These are phyloP conservation scores for Aspergillus taichungensis DNA, from an alignment of 495 filamentous ascomycete genomes.

Conservation along the genomic window DNA sequence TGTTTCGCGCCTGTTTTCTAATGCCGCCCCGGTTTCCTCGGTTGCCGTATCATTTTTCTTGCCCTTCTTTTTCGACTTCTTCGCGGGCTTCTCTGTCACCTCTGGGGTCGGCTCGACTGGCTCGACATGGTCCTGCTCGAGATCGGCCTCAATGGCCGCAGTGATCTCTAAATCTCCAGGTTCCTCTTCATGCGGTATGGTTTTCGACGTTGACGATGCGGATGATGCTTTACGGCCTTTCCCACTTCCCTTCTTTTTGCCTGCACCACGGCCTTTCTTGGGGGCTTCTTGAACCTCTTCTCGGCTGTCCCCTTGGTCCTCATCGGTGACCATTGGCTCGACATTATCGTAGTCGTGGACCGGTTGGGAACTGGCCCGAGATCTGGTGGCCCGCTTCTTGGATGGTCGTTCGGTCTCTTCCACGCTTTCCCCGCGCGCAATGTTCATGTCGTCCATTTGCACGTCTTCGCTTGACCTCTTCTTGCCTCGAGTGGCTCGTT, in stretches of 20 bases:
- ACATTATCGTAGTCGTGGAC: conserved; percentile 11
- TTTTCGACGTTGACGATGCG: conserved; percentile 37
- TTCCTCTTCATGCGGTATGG: conserved; percentile 24
- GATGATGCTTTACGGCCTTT: conserved; percentile 46
- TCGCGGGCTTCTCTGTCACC: conserved; percentile 24
- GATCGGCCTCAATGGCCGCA: conserved; percentile 57
- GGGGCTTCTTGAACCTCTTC: conserved; percentile 20
- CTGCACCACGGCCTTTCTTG: conserved; percentile 29
- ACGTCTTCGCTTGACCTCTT: conserved; percentile 60
- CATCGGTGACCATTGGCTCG: conserved; percentile 18
- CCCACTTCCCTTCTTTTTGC: conserved; percentile 36
- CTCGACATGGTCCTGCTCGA: conserved; percentile 30
- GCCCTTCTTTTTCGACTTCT: conserved; percentile 27
- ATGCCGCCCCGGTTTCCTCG: conserved; percentile 27
- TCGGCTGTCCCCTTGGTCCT: conserved; percentile 15
- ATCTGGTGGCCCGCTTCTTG: conserved; percentile 56
- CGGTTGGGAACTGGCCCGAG: conserved; percentile 36
- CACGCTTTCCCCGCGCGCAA: conserved; percentile 7
- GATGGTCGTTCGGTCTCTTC: conserved; percentile 36
- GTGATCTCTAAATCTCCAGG: conserved; percentile 61
- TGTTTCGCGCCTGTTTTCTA: conserved; percentile 2
- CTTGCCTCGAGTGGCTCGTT: conserved; percentile 45
- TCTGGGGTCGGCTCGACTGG: conserved; percentile 16
- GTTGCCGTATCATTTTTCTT: conserved; percentile 30
- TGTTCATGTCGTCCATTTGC: conserved; percentile 35